Evolutionary conservation across 2,329 filamentous ascomycete species (phyloP), one percentile per base, ranked within the genome.

Genomic region (Fusarium sp.): DNA sequence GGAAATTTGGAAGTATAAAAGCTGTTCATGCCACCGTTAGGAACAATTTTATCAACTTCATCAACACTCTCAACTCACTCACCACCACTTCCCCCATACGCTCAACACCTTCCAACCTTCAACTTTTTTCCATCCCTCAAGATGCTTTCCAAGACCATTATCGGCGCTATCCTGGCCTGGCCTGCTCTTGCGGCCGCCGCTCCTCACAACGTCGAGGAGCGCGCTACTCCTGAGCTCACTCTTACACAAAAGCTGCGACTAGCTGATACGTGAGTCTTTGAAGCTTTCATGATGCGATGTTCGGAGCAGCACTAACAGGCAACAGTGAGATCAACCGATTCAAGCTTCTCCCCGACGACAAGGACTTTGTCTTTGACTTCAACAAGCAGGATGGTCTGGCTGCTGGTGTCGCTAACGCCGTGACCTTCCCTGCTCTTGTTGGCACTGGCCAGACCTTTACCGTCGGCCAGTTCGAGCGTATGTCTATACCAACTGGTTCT

Each of bases 381-480:
- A 83, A 82, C 71, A 74, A 74, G 63, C 14, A 45, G 25, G 54
- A 20, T 30, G 67, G 23, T 48, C 68, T 52, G 9, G 72, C 20
- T 9, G 41, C 82, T 85, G 74, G 82, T 87, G 86, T 62, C 6
- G 87, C 88, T 41, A 88, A 90, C 80, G 84, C 88, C 77, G 86
- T 87, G 80, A 86, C 85, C 32, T 90, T 90, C 81, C 89, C 89
- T 6, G 87, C 88, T 14, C 85, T 91, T 23, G 86, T 88, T 23
- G 85, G 86, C 60, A 87, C 86, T 10, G 86, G 85, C 20, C 80
- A 86, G 39, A 85, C 84, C 69, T 87, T 88, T 81, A 86, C 87
- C 3, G 80, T 89, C 6, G 88, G 86, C 32, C 86, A 86, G 73
- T 80, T 91, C 41, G 48, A 54, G 83, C 84, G 20, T 83, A 80